Base-by-base conservation (phyloP, 106 monocot genomes). In the Allium sativum region DNA sequence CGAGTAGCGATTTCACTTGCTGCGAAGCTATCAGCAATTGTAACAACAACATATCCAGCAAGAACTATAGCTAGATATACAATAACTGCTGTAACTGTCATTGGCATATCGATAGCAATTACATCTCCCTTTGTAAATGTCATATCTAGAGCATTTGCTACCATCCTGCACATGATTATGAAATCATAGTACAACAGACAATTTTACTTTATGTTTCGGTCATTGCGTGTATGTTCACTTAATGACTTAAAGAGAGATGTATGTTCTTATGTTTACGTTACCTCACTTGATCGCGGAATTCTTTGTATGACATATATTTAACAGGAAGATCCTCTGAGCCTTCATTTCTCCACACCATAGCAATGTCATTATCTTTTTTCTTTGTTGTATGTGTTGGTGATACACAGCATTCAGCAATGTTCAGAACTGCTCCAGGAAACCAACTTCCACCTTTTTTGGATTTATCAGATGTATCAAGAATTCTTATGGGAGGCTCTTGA, bases 71-170 rank as follows among this genome's bases (percentile, higher is more conserved):
- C 95, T 9, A 95, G 72, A 64, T 95, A 95, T 74, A 95, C 84
- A 68, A 90, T 77, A 59, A 95, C 90, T 41, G 95, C 95, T 44
- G 80, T 90, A 20, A 64, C 65, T 48, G 90, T 90, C 95, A 95
- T 95, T 60, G 95, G 95, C 95, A 95, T 95, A 69, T 90, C 86
- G 59, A 95, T 95, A 19, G 95, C 95, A 75, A 95, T 87, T 60
- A 74, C 72, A 78, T 95, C 90, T 65, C 84, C 95, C 64, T 84
- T 90, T 18, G 65, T 63, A 70, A 95, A 95, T 45, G 69, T 68
- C 51, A 67, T 73, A 76, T 90, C 95, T 46, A 95, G 70, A 48
- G 90, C 90, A 87, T 77, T 77, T 56, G 95, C 83, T 15, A 87
- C 90, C 61, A 84, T 64, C 84, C 95, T 95, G 73, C 16, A 12